Evolutionary conservation across 1,284 basidiomycete genomes (phyloP), one percentile per base, ranked within the genome.

Genomic region (Sanguinoderma infundibulare): DNA sequence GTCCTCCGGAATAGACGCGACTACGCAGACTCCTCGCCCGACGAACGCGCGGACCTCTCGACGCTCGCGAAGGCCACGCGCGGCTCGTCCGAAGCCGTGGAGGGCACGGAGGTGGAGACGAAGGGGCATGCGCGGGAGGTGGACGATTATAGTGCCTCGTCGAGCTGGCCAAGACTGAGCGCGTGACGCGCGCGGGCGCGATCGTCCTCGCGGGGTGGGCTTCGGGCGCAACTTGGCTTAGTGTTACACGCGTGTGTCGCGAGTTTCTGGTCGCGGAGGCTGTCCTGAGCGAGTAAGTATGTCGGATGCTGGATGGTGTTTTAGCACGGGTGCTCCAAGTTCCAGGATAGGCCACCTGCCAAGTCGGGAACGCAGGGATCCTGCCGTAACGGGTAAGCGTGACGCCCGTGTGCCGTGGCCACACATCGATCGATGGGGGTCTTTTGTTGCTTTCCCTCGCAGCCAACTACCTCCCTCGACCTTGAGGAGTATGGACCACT

Each of bases 61-160:
- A 58, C 58, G 10, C 53, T 63, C 10, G 62, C 53, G 8, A 38
- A 49, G 1, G 60, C 60, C 17, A 5, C 14, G 42, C 60, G 26
- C 9, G 49, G 49, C 20, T 36, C 49, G 2, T n/a, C 55, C 24
- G 52, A 39, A 20, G 40, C 39, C 10, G 28, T 30, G 20, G 35
- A 26, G 3, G 53, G 39, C 3, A 64, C 66, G 30, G 39, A 36
- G 14, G 26, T 52, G 30, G 24, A 72, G 42, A 63, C 65, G 32
- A 53, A 32, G 40, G 55, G 26, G 2, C 64, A 61, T 6, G 39
- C 61, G 57, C n/a, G 71, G n/a, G 74, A 54, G 54, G 67, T 55
- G 65, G 58, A 70, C 17, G 66, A 62, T 10, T 73, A 74, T n/a
- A n/a, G n/a, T n/a, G n/a, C 57, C 62, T 76, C 1, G 68, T 65